These are phyloP conservation scores for Diatrype stigma DNA, from an alignment of 2,329 filamentous ascomycete species.

Conservation along the genomic window DNA sequence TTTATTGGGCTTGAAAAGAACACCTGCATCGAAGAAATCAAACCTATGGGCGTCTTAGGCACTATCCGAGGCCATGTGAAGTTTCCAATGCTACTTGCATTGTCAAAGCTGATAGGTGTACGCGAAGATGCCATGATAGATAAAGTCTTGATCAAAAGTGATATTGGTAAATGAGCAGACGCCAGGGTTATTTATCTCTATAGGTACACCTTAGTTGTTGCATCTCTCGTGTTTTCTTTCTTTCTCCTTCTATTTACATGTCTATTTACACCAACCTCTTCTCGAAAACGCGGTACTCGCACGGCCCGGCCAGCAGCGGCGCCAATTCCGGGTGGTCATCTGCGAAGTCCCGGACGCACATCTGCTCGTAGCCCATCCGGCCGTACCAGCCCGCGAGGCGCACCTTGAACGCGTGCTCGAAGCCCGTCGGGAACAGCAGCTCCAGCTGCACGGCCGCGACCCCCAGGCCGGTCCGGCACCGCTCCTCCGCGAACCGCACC, in stretches of 20 bases:
- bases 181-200: no score
- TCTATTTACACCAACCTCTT: constrained; percentile 13
- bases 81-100: no score
- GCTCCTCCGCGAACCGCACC: constrained; percentile 24
- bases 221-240: no score
- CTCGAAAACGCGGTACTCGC: constrained; percentile 22
- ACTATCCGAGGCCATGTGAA: no score
- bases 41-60: no score
- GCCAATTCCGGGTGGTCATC: constrained; percentile 16
- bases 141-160: no score
- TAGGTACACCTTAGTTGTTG: no score
- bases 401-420: constrained; percentile 22
- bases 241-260: background rate
- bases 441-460: constrained; percentile 17
- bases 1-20: no score
- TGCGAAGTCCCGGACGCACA: constrained; percentile 14
- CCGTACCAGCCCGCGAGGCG: constrained; percentile 25
- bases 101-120: no score
- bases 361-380: constrained; percentile 20
- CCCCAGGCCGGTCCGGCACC: constrained; percentile 10
- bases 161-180: no score
- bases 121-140: no score
- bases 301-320: constrained; percentile 16
- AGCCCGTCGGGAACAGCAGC: constrained; percentile 21
- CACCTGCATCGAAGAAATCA: no score